These are phyloP conservation scores for Helicostylum pulchrum DNA, from an alignment of 192 early-diverging fungal species.

Conservation along the genomic window DNA sequence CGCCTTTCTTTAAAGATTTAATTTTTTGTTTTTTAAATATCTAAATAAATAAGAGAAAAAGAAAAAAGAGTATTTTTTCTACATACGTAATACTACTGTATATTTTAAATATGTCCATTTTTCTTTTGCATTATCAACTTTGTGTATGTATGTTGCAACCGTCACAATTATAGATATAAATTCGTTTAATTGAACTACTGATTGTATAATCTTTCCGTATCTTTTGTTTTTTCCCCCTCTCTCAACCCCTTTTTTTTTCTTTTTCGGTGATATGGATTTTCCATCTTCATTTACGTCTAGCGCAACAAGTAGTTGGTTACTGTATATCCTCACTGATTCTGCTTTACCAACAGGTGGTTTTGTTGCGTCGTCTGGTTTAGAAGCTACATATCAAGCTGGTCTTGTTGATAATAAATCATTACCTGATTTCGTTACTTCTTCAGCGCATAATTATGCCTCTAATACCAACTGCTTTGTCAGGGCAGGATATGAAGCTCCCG, in stretches of 20 bases:
- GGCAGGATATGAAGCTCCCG: conserved; percentile 42
- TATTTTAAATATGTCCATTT: too few species aligned
- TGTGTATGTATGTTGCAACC: too few species aligned
- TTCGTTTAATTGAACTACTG: too few species aligned
- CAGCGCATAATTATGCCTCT: conserved; percentile 67
- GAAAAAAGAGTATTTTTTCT: background rate
- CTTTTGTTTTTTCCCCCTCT: background rate
- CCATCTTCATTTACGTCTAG: conserved; percentile 19
- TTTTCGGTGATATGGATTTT: conserved; percentile 2
- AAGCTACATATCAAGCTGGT: conserved; percentile 74
- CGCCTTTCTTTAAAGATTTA: conserved; percentile 1
- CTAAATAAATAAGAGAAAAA: conserved; percentile 16
- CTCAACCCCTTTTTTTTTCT: background rate
- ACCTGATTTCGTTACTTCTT: conserved; percentile 50
- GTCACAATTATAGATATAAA: too few species aligned
- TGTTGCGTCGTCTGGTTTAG: conserved; percentile 88
- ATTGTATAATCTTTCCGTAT: background rate
- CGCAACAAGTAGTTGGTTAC: conserved; percentile 59
- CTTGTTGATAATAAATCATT: conserved; percentile 45
- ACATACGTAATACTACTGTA: background rate
- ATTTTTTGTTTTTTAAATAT: background rate
- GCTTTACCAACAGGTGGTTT: conserved; percentile 94
- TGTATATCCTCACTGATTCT: conserved; percentile 86
- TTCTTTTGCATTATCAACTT: too few species aligned
- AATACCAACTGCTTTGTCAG: conserved; percentile 70